Percentiles rank a stretch among this genome's conserved stretches.
phyloP scores from a whole-genome alignment of 176 grass and related monocot species.

The Zea mays region DNA sequence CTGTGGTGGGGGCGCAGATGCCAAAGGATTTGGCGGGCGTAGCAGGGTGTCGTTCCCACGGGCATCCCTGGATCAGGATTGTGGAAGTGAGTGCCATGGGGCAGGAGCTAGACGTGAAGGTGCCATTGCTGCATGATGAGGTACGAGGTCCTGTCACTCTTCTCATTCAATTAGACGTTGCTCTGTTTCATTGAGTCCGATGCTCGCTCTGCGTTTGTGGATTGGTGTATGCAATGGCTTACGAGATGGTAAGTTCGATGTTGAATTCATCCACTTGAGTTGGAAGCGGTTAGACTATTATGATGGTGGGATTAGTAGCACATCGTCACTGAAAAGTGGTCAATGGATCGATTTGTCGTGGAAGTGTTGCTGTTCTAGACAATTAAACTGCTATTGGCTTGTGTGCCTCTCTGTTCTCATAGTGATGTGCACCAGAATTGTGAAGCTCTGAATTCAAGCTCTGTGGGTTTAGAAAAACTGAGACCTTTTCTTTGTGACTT shows the following conservation, averaged over 20 bases:
- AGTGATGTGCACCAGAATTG: no score
- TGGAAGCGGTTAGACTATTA: no score
- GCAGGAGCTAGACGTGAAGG: slow-evolving; percentile 10
- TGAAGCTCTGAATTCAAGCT: no score
- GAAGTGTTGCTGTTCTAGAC: no score
- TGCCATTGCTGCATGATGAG: slow-evolving; percentile 27
- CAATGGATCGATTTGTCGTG: slow-evolving; percentile 21
- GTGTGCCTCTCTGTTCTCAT: no score
- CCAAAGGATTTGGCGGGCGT: slow-evolving; percentile 43
- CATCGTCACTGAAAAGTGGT: background rate
- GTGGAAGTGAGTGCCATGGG: slow-evolving; percentile 7
- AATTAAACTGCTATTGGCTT: no score
- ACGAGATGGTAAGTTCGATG: background rate
- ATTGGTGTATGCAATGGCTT: background rate
- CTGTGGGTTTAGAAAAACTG: no score
- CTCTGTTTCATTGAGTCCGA: background rate
- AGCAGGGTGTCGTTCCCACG: slow-evolving; percentile 47
- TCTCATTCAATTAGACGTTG: background rate
- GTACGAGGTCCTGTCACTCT: slow-evolving; percentile 27
- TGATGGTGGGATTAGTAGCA: no score
- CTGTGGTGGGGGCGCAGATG: slow-evolving; percentile 39
- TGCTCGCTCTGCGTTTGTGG: background rate
- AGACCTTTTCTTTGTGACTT: no score
- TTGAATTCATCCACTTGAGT: background rate
- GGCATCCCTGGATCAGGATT: slow-evolving; percentile 63